Evolutionary conservation across 441 rosid species (phyloP), one percentile per base, ranked within the genome.

Genomic region (Croton setiger): DNA sequence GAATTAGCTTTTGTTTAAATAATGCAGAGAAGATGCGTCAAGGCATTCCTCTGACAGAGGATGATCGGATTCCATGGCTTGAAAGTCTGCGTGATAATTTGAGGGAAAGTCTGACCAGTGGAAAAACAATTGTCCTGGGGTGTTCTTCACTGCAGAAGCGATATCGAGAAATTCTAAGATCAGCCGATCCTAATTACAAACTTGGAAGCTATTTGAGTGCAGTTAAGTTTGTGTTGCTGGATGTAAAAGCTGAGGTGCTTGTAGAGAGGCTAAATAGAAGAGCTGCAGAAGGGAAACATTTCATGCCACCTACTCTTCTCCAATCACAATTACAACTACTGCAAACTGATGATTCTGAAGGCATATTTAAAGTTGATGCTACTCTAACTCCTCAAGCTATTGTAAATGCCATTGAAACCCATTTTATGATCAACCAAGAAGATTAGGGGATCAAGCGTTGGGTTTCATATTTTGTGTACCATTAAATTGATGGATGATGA

Each of bases 1-100:
- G 44, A 54, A 17, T n/a, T 37, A 1, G 21, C 31, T 44, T 15
- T 57, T 69, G 15, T 15, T 13, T 53, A 27, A 51, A 55, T 51
- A 21, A 15, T 8, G 21, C 66, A 93, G 98, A 84, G 41, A 91
- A 93, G 69, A 91, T 91, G 94, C 48, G 21, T 12, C 78, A 73
- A 72, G 91, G 92, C 33, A 82, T 89, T 68, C 80, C 92, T 39
- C 83, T 87, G 39, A 65, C 90, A 0, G 91, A 91, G 27, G 83
- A 86, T 71, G 97, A 93, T 49, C 75, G 97, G 67, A 75, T 85
- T 41, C 97, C 97, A 4, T 89, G 97, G 97, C 88, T 91, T 33
- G 63, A 81, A 71, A 76, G 7, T 10, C 74, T 89, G 49, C 84
- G 76, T 14, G 83, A 79, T 61, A 75, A 70, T 68, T 75, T 91